Evolutionary conservation across 1,139 yeast genomes (phyloP), one percentile per base, ranked within the genome.

Genomic region (Blastobotrys indianensis): DNA sequence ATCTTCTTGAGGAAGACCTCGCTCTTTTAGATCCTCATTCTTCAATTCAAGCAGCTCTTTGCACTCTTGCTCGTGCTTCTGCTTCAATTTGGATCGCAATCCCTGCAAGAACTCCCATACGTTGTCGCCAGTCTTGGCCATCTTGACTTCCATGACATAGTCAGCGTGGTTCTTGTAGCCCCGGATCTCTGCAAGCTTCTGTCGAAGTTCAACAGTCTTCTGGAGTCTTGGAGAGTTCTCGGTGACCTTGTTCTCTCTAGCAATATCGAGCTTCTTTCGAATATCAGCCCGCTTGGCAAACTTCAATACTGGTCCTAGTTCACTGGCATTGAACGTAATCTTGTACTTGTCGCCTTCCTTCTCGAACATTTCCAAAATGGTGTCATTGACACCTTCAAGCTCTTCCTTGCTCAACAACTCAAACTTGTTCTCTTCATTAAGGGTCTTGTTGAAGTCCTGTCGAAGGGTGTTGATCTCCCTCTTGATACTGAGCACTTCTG

Each of bases 281-380:
- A 94, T 83, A 12, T 74, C 75, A 36, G 79, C 75, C 51, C 68
- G 67, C 48, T 73, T 70, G 39, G 94, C 90, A 61, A 79, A 77
- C 61, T 82, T 82, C 63, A 84, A 66, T n/a, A 82, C 81, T 0
- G 94, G 94, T 54, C 81, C 68, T 44, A 82, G 67, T 59, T 85
- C 94, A 3, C 95, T 92, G 58, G 84, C 83, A 62, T 85, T 84
- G 69, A 76, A 85, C 3, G 94, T 82, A 70, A 86, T 81, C 61
- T 81, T 82, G 59, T 67, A 74, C 58, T 74, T 75, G 10, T 63
- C 69, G 11, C 68, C 75, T 35, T 62, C 66, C 50, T 66, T 64
- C 47, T 77, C 81, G 58, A 80, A 83, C 58, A 76, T 83, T 20
- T 70, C 73, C 51, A 82, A 55, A 1, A 77, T 76, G 51, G 78